phyloP scores from a whole-genome alignment of 2,329 filamentous ascomycete genomes.

The Ceratocystiopsis brevicomis region DNA sequence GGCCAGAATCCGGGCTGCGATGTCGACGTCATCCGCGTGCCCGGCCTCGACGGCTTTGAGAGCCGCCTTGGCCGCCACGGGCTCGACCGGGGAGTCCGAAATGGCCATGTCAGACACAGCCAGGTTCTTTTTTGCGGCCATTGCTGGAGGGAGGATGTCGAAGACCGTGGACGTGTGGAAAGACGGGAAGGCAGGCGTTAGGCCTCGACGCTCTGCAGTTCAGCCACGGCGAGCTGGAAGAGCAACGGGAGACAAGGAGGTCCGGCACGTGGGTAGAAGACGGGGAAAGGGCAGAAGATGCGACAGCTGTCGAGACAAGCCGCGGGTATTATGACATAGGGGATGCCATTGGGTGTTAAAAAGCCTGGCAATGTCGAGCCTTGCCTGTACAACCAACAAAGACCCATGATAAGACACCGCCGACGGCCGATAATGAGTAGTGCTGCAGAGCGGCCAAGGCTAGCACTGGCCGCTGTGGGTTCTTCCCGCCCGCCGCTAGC shows the following conservation, averaged over 20 bases:
- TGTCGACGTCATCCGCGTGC: conserved; percentile 11
- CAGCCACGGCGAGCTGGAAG: no score
- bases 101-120: not conserved
- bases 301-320: not conserved
- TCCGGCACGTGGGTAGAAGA: not conserved
- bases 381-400: not conserved
- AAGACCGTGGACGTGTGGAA: no score
- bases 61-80: conserved; percentile 6
- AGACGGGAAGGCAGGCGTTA: no score
- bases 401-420: not conserved
- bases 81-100: not conserved
- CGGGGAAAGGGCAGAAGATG: not conserved
- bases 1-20: conserved; percentile 13
- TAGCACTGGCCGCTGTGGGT: conserved; percentile 1
- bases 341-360: not conserved
- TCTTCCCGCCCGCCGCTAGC: not conserved
- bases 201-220: no score
- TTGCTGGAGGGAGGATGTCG: not conserved
- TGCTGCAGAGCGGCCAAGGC: conserved; percentile 1
- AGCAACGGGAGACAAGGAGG: not conserved
- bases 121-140: not conserved
- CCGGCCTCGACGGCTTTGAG: conserved; percentile 13
- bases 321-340: not conserved
- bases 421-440: not conserved
- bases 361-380: no score